Conservation (phyloP, 75 land plant genomes). For the Cupressus sempervirens region DNA sequence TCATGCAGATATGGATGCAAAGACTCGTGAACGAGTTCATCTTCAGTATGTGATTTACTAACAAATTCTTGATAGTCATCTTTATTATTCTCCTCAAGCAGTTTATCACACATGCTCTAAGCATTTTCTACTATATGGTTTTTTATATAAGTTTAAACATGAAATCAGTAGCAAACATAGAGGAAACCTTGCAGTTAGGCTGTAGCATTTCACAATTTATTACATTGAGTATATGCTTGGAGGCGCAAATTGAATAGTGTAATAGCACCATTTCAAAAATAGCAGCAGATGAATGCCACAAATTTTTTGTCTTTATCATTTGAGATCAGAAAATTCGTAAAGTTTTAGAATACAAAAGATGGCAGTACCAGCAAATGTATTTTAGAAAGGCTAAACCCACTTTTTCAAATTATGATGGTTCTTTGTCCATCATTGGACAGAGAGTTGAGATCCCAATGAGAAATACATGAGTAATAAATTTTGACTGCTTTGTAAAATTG, state of each 20-base stretch:
- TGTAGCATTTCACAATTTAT: background rate
- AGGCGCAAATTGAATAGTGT: background rate
- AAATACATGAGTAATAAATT: no score
- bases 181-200: background rate
- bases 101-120: background rate
- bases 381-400: background rate
- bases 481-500: background rate
- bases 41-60: constrained; percentile 33
- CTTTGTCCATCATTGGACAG: background rate
- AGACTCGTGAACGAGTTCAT: constrained; percentile 80
- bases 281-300: background rate
- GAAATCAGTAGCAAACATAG: background rate
- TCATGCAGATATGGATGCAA: constrained; percentile 94
- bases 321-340: background rate
- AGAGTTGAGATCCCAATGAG: background rate
- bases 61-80: background rate
- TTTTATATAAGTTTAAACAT: background rate
- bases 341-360: background rate
- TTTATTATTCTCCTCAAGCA: background rate
- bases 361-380: background rate
- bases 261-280: background rate
- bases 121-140: background rate
- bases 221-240: background rate
- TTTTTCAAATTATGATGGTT: background rate
- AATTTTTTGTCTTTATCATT: no score